Conservation (phyloP, 2,329 filamentous ascomycete species). For the Pseudocercospora fuligena region DNA sequence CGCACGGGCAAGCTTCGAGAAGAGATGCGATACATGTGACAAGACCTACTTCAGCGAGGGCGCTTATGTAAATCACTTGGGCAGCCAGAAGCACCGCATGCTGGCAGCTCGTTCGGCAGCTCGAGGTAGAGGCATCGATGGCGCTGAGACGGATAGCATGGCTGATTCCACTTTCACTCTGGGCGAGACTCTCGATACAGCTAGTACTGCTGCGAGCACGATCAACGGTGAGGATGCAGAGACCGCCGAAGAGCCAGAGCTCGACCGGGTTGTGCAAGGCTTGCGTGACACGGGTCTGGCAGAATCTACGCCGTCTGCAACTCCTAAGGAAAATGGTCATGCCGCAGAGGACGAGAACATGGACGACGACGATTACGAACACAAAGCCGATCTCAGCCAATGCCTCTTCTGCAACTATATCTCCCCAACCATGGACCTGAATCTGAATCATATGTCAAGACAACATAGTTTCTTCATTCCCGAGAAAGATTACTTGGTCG, state of each 20-base stretch:
- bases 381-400: conserved; percentile 50
- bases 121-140: conserved; percentile 56
- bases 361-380: conserved; percentile 38
- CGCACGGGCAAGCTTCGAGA: conserved; percentile 87
- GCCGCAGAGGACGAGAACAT: conserved; percentile 50
- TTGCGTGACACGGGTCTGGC: conserved; percentile 68
- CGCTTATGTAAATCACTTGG: conserved; percentile 89
- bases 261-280: conserved; percentile 76
- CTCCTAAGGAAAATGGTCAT: conserved; percentile 25
- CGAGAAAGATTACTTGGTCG: conserved; percentile 79
- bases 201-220: conserved; percentile 53
- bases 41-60: conserved; percentile 98
- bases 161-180: conserved; percentile 91
- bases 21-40: conserved; percentile 77
- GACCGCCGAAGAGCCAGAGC: conserved; percentile 68
- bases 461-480: conserved; percentile 96
- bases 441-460: conserved; percentile 86
- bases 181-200: conserved; percentile 72
- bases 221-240: conserved; percentile 59
- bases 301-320: conserved; percentile 35
- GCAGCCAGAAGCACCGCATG: conserved; percentile 85
- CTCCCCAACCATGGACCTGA: conserved; percentile 75
- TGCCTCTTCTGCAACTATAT: conserved; percentile 94
- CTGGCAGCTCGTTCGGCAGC: conserved; percentile 60
- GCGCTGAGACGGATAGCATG: conserved; percentile 67